phyloP scores from a whole-genome alignment of 169 alveolate genomes.

The Eimeria sp. region DNA sequence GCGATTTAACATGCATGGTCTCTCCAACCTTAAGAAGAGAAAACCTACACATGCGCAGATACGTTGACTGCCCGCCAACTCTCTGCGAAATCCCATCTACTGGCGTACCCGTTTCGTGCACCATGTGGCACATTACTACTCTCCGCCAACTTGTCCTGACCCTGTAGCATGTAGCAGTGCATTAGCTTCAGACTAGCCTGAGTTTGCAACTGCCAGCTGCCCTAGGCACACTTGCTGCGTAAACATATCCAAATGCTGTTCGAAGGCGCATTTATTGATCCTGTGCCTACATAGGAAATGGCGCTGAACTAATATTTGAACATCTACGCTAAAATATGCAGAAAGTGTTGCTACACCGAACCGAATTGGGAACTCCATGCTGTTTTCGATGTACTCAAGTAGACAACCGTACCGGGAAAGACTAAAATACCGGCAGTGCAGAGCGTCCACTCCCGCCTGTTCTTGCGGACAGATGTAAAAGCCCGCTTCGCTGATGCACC shows the following conservation, averaged over 20 bases:
- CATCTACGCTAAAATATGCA: too few species aligned
- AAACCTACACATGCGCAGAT: neutral
- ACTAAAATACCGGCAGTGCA: neutral
- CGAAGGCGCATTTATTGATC: too few species aligned
- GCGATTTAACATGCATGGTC: neutral
- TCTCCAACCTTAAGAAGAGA: neutral
- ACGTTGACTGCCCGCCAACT: neutral
- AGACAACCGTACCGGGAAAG: neutral
- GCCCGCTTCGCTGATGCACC: neutral
- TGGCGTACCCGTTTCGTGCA: neutral
- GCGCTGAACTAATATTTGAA: too few species aligned
- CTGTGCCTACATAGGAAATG: too few species aligned
- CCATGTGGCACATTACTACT: neutral
- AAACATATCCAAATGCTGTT: neutral
- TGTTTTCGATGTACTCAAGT: neutral
- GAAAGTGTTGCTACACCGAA: neutral
- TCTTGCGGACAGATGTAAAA: neutral
- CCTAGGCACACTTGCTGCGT: constrained; percentile 1
- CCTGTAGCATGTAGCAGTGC: neutral
- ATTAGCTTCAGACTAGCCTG: neutral
- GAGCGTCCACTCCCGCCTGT: neutral
- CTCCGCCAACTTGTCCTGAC: neutral
- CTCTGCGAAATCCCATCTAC: neutral
- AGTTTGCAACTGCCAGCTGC: neutral
- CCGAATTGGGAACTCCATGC: neutral